Base-by-base conservation (phyloP, 163 green algal species). In the Chlorella variabilis region DNA sequence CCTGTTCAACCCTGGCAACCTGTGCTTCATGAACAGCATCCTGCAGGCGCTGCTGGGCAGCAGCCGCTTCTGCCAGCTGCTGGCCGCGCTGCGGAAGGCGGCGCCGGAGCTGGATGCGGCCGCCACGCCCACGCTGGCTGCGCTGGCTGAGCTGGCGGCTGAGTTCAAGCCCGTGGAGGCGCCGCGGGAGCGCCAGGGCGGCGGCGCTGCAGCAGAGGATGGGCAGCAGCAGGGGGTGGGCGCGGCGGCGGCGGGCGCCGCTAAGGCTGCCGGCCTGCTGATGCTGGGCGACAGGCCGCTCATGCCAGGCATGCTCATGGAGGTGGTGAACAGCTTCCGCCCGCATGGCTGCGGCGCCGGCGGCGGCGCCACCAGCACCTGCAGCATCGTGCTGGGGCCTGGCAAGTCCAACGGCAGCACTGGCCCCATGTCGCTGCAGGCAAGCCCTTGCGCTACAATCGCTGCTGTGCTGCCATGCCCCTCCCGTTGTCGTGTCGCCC, bases 11-110 rank as follows among this genome's bases (percentile, higher is more conserved):
- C 87, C 86, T 0, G 89, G 89, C 56, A 92, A 93, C 80, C 78
- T 92, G 20, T 93, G 89, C 83, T 93, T 93, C 79, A 86, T 89
- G 71, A 93, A 91, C 82, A 78, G 81, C 59, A 88, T 86, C 25
- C 58, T 91, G 54, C 82, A 91, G 85, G 86, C 87, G n/a, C 68
- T 93, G 61, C 84, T 93, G 81, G 83, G 76, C n/a, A 75, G 68
- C 49, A 42, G 41, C n/a, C 63, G 67, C 39, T 92, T 92, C 77
- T 91, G 86, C 76, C 31, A 49, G 5, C 67, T 92, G 45, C 27
- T 89, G 65, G 31, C 38, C 25, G n/a, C 34, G 59, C 78, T 92
- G 48, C 42, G 41, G 17, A 48, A 42, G 5, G 85, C 85, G 20
- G 48, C 39, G 27, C 66, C 82, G 11, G 65, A 75, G 56, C 83